Conservation (phyloP, 2,329 filamentous ascomycete genomes). For the Aureobasidium sp. region DNA sequence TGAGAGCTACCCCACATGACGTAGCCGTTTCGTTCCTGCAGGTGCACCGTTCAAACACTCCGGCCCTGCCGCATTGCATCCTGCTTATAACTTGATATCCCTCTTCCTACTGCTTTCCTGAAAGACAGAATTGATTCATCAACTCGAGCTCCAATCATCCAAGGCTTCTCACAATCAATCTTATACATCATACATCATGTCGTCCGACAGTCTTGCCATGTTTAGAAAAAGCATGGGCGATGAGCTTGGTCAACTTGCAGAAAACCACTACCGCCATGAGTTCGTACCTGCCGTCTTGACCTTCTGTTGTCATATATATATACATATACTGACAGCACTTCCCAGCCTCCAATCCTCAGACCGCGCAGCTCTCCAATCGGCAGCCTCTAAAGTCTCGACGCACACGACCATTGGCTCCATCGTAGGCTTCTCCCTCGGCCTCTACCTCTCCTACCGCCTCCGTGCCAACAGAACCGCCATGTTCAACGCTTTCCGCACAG, state of each 20-base stretch:
- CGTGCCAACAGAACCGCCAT: slow-evolving; percentile 49
- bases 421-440: slow-evolving; percentile 52
- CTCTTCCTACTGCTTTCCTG: neutral
- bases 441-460: slow-evolving; percentile 51
- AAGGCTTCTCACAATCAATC: neutral
- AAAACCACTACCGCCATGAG: slow-evolving; percentile 53
- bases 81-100: neutral
- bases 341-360: slow-evolving; percentile 47
- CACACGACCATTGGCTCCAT: slow-evolving; percentile 54
- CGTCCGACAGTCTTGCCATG: slow-evolving; percentile 41
- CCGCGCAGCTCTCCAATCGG: slow-evolving; percentile 49
- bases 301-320: no score
- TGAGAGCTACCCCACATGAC: slow-evolving; percentile 9
- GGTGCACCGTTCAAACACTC: neutral
- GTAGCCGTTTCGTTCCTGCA: slow-evolving; percentile 7
- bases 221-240: slow-evolving; percentile 41
- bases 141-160: neutral
- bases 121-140: neutral
- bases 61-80: neutral
- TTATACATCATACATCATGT: slow-evolving; percentile 24
- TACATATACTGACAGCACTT: slow-evolving; percentile 1
- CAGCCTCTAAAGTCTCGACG: slow-evolving; percentile 48
- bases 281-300: slow-evolving; percentile 19
- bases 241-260: slow-evolving; percentile 49
- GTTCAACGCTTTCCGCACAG: slow-evolving; percentile 54